Percentiles rank a stretch among this genome's conserved stretches.
Conservation (phyloP, 257 asterid genomes). For the Ligustrum vulgare region DNA sequence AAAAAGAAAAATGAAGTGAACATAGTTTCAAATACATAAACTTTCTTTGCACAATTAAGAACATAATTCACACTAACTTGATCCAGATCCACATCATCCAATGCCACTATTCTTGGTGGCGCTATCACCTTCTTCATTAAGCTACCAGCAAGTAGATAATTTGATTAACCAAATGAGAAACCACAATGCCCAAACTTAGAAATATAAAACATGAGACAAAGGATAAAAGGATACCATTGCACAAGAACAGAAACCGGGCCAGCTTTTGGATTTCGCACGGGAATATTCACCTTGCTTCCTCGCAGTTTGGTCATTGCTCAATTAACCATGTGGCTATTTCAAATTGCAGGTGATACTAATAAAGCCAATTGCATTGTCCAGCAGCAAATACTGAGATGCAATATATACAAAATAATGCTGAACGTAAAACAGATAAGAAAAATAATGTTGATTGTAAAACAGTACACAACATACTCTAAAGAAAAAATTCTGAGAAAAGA, state of each 20-base stretch:
- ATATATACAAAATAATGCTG: background rate
- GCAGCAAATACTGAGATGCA: slow-evolving; percentile 2
- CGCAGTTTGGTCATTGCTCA: no score
- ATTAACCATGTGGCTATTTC: background rate
- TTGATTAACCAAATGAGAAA: no score
- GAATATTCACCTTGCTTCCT: no score
- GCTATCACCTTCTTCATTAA: no score
- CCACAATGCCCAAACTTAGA: no score
- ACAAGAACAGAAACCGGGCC: no score
- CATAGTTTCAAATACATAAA: slow-evolving; percentile 35
- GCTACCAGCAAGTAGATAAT: no score
- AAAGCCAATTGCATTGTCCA: background rate
- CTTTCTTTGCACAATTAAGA: slow-evolving; percentile 87
- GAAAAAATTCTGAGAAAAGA: background rate
- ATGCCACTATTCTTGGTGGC: slow-evolving; percentile 98
- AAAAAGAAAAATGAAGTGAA: slow-evolving; percentile 3
- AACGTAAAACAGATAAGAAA: background rate
- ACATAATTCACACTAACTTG: slow-evolving; percentile 93
- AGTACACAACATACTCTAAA: background rate
- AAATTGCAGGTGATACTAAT: slow-evolving; percentile 10
- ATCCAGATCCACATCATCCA: slow-evolving; percentile 97
- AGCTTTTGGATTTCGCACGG: no score
- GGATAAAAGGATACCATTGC: no score
- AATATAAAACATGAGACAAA: no score
- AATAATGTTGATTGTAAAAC: background rate